Conservation (phyloP, 2,329 filamentous ascomycete species). For the Tolypocladium endophyticum region DNA sequence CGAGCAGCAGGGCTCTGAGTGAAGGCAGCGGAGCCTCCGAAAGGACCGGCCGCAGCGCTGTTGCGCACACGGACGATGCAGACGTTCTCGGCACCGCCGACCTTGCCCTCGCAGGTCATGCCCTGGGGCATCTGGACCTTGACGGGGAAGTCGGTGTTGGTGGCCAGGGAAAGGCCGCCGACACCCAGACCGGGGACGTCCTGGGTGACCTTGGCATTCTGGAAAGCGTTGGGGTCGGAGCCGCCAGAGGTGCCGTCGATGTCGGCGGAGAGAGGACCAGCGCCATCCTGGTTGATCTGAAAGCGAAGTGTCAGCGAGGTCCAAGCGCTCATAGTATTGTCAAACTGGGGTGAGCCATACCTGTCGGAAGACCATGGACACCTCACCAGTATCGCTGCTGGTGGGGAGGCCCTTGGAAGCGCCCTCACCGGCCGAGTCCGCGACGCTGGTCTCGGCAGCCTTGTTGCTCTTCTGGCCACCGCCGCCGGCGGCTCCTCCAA, state of each 20-base stretch:
- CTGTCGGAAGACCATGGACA: constrained; percentile 53
- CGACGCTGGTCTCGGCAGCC: constrained; percentile 39
- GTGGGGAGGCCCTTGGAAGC: constrained; percentile 47
- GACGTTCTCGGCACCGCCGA: constrained; percentile 49
- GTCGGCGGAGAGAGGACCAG: constrained; percentile 49
- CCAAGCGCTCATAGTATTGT: background rate
- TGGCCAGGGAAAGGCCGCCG: constrained; percentile 46
- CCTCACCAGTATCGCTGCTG: constrained; percentile 44
- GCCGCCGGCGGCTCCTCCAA: constrained; percentile 4
- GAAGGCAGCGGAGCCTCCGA: constrained; percentile 57
- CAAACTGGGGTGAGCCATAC: constrained; percentile 9
- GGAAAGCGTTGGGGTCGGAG: constrained; percentile 48
- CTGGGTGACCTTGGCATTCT: constrained; percentile 45
- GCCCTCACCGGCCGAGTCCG: constrained; percentile 42
- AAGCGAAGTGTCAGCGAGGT: background rate
- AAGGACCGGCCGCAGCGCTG: constrained; percentile 49
- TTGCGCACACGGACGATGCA: constrained; percentile 58
- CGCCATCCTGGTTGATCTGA: constrained; percentile 63
- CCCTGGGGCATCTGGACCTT: constrained; percentile 56
- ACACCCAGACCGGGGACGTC: constrained; percentile 49
- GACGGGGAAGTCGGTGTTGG: constrained; percentile 54
- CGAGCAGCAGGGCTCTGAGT: constrained; percentile 46
- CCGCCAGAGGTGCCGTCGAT: constrained; percentile 55
- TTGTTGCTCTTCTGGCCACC: constrained; percentile 27
- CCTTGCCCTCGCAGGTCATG: constrained; percentile 53